Percentiles rank a stretch among this genome's conserved stretches.
Conservation (phyloP, 768 basidiomycete species). For the Cubamyces sp. region DNA sequence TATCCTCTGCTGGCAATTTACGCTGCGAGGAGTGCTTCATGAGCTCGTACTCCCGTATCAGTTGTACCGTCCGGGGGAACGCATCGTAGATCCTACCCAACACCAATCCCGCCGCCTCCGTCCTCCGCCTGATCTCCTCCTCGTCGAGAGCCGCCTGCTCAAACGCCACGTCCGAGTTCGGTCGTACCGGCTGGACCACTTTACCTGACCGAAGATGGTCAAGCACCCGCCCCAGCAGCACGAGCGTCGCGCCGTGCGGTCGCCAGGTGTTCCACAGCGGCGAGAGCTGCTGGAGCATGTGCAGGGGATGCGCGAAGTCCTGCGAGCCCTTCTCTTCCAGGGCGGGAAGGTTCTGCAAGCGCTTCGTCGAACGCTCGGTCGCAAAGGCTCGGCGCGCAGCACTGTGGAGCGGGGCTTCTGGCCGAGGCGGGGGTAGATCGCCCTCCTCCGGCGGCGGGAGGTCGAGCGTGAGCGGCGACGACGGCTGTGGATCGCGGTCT, state of each 20-base stretch:
- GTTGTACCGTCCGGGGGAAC: conserved; percentile 51
- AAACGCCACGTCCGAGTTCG: conserved; percentile 30
- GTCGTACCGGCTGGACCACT: conserved; percentile 46
- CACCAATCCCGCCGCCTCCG: conserved; percentile 42
- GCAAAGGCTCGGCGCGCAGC: conserved; percentile 11
- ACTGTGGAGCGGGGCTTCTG: conserved; percentile 24
- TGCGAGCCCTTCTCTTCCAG: conserved; percentile 20
- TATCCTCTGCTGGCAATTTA: conserved; percentile 9
- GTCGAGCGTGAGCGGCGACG: conserved; percentile 33
- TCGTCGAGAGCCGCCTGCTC: conserved; percentile 29
- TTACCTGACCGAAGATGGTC: conserved; percentile 54
- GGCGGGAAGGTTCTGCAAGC: conserved; percentile 2
- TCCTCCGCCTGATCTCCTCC: conserved; percentile 33
- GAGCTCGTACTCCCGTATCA: conserved; percentile 31
- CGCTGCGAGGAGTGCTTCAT: conserved; percentile 21
- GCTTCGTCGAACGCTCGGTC: conserved; percentile 12
- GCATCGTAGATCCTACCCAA: conserved; percentile 50
- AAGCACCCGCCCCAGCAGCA: conserved; percentile 50
- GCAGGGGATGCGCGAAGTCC: conserved; percentile 63
- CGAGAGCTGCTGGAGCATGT: conserved; percentile 63
- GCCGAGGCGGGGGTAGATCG: conserved; percentile 18
- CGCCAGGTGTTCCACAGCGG: conserved; percentile 70
- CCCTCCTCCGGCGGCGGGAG: conserved; percentile 24
- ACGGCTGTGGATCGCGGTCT: conserved; percentile 28
- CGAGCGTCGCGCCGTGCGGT: conserved; percentile 57